Evolutionary conservation across 306 rosid species (phyloP).

Genomic region (Dalbergia cultrata): DNA sequence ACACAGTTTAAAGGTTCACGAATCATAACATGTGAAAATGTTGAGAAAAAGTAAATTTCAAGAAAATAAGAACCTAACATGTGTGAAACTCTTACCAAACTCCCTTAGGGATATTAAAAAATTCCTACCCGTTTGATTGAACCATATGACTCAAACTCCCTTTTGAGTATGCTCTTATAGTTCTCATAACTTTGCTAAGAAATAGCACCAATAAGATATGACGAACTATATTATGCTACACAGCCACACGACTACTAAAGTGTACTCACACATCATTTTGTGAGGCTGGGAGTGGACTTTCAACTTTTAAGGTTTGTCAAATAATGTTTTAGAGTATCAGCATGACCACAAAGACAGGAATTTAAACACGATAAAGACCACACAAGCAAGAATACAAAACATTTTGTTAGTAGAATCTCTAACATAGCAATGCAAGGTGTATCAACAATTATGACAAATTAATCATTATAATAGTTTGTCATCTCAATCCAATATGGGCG

Average conservation of each 20-base stretch:
- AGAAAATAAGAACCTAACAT: conserved; percentile 25
- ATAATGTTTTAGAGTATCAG: no score
- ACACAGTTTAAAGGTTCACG: not conserved
- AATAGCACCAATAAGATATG: conserved; percentile 33
- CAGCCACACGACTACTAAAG: not conserved
- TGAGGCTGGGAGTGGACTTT: no score
- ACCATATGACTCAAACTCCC: conserved; percentile 99
- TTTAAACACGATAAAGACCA: no score
- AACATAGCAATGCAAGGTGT: no score
- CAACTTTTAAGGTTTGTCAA: no score
- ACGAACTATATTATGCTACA: conserved; percentile 12
- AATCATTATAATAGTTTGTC: no score
- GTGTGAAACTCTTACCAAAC: no score
- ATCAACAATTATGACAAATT: no score
- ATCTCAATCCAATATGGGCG: conserved; percentile 1
- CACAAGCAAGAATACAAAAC: no score
- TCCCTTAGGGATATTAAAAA: conserved; percentile 70
- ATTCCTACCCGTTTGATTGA: conserved; percentile 99
- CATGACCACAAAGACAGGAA: no score
- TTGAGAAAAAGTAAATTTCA: conserved; percentile 22
- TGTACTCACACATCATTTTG: not conserved
- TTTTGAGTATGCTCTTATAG: conserved; percentile 93
- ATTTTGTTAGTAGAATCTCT: no score
- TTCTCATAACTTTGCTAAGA: conserved; percentile 87
- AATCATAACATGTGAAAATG: conserved; percentile 10